Evolutionary conservation across 2,329 filamentous ascomycete species (phyloP), one percentile per base, ranked within the genome.

Genomic region (Exophiala oligosperma): DNA sequence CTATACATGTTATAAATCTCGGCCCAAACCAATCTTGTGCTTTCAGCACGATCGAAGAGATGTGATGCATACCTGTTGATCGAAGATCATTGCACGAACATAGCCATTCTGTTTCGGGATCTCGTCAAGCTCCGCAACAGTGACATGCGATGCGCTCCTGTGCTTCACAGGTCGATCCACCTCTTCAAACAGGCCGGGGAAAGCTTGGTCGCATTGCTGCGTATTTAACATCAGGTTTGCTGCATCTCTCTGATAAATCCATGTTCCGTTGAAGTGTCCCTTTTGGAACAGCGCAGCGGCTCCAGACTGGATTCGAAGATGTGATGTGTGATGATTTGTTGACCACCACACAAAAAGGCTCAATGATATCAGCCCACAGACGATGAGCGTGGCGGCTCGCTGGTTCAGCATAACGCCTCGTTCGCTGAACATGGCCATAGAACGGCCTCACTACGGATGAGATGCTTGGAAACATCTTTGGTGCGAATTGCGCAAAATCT

Each of bases 11-110:
- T 43, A 23, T 11, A 43, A 43, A 23, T 7, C 40, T n/a, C 44
- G 44, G 5, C 11, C 26, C 14, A 24, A 4, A 47, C 4, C 26
- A 28, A 47, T 24, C 6, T 4, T 17, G 12, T 4, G 12, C 6
- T 17, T 4, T 21, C 4, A 46, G 11, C 17, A 46, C 43, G 14
- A 21, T 26, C 17, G 17, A 17, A 46, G 23, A 23, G 43, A 21
- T 46, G 7, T 17, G 6, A 46, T 29, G 17, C 48, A 67, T 67
- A 67, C 62, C 59, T 65, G 58, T 57, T 66, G 67, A 55, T 73
- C 66, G 61, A 69, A 72, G 37, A 76, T 72, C 70, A 74, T 70
- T 26, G 65, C 70, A n/a, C 70, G 67, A 49, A 76, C 61, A 37
- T 66, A 67, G 8, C 67, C 67, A 53, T 69, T 67, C 44, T 59